Evolutionary conservation across 305 asterid genomes (phyloP), one percentile per base, ranked within the genome.

Genomic region (Withania somnifera): DNA sequence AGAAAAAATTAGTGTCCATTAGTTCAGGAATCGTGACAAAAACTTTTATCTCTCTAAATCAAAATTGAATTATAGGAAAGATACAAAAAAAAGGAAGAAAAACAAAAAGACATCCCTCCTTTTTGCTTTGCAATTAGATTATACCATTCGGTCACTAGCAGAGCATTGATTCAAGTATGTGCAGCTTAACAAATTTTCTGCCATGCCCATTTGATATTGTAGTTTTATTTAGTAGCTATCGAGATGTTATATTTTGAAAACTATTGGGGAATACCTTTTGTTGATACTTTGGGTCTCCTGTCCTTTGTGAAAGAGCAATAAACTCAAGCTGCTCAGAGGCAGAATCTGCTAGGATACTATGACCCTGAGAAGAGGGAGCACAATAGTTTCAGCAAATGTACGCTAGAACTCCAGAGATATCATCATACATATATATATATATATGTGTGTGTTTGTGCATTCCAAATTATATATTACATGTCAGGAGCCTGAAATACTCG

Each of bases 321-420:
- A 96, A 96, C 85, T 94, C 99, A 89, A 94, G 88, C 89, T 96
- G 99, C 91, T 96, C 98, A 22, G 99, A 94, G 87, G 94, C 98
- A 82, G 98, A 93, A 91, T 96, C 98, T 79, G 99, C 99, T 84
- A 94, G 90, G 84, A 96, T 90, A 88, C 98, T 96, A 83, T 91
- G 90, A 86, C 99, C 99, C 97, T 94, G 86, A 71, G 86, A 69
- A 67, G 56, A 85, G 82, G 71, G 79, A 85, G 17, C 45, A 81
- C 38, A n/a, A 82, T 32, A 63, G 54, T 82, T 80, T 45, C 61
- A 63, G 81, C 61, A 4, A 75, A 71, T 63, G 76, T 54, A 84
- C 51, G 54, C 80, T 64, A 57, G 20, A 54, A 77, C 6, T 45
- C 34, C 47, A 22, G 77, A 22, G 6, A 80, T 14, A 45, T 61